These are phyloP conservation scores for Paramecium primaurelia DNA, from an alignment of 73 alveolate species.

Conservation along the genomic window DNA sequence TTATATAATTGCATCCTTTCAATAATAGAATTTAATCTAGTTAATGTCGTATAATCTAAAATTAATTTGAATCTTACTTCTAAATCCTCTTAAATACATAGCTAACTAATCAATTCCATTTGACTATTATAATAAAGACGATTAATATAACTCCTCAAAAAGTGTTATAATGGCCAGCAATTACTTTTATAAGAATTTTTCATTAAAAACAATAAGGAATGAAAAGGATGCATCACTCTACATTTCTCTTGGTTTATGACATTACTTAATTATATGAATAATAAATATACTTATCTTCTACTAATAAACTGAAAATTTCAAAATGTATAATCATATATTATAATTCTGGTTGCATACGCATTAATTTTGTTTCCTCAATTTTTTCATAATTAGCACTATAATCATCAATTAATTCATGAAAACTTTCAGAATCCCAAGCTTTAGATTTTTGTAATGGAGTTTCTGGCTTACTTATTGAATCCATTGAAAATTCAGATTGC, in stretches of 20 bases:
- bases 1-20: not conserved
- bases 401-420: not conserved
- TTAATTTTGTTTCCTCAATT: not conserved
- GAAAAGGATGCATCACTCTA: not conserved
- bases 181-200: not conserved
- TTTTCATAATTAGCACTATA: not conserved
- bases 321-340: not conserved
- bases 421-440: not conserved
- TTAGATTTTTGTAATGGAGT: not conserved
- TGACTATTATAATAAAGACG: constrained; percentile 17
- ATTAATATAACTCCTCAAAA: constrained; percentile 18
- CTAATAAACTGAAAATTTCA: constrained; percentile 23
- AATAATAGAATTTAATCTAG: not conserved
- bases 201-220: not conserved
- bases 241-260: constrained; percentile 3
- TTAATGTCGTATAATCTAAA: not conserved
- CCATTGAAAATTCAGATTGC: not conserved
- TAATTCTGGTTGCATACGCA: not conserved
- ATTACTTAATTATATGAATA: not conserved
- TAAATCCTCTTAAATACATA: not conserved
- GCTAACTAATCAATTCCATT: not conserved
- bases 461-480: not conserved
- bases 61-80: not conserved
- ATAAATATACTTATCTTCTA: not conserved
- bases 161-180: constrained; percentile 39